Base-by-base conservation (phyloP, 257 asterid species). In the Scutellaria baicalensis region DNA sequence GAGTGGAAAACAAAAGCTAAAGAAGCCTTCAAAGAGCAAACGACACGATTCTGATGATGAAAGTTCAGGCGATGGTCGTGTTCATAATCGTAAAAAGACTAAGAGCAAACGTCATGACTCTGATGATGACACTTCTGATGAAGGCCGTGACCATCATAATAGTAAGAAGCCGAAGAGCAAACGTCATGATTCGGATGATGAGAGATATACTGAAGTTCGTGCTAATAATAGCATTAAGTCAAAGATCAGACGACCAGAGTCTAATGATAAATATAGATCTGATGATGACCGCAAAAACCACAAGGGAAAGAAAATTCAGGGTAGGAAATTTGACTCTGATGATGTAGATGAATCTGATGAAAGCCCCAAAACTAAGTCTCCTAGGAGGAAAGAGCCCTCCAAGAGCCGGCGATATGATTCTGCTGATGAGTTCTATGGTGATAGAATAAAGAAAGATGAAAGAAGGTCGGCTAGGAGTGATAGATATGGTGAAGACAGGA, bases 361-460 rank as follows among this genome's bases (percentile, higher is more conserved):
- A 47, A 72, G 48, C 75, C 78, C 55, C 20, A 77, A 66, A 55
- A 23, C 11, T 48, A 82, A 72, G 76, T 66, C 7, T 69, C 77
- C 6, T 18, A 84, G 58, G 59, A 75, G 62, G 33, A 78, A 89
- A 52, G 84, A 75, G 70, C 60, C 63, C 72, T 45, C 71, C 11
- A 78, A 64, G 72, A 72, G 80, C 59, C 68, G 63, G 72, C 84
- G 51, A 8, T 73, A 71, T 51, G 84, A 70, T 77, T 86, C 85
- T 49, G 86, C 84, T 45, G 70, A 73, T 61, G 80, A 75, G 56
- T 12, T 60, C 52, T 43, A 58, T 70, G 69, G 70, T 54, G 78
- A 70, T 67, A 72, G 59, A 62, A 17, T 44, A 2, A 72, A 51
- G 56, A 71, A 73, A 58, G 78, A 56, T 52, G 80, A 52, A 49